Evolutionary conservation across 768 basidiomycete species (phyloP).

Genomic region (Tremella fuciformis): DNA sequence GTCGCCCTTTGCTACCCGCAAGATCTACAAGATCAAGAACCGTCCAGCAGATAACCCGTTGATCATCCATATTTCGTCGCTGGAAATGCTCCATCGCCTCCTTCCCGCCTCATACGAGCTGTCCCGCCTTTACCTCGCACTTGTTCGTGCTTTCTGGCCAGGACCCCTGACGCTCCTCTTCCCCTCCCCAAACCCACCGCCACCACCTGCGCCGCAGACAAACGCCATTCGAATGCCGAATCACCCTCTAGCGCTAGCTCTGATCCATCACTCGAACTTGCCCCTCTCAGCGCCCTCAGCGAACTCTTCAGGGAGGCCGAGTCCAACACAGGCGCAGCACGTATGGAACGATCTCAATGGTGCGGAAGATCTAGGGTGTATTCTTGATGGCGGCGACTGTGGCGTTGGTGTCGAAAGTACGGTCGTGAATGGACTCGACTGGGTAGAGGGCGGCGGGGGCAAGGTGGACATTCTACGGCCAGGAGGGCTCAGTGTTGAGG

Average conservation of each 20-base stretch:
- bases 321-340: slow-evolving; percentile 84
- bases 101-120: slow-evolving; percentile 66
- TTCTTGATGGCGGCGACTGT: slow-evolving; percentile 90
- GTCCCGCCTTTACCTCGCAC: slow-evolving; percentile 64
- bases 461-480: slow-evolving; percentile 78
- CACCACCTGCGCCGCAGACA: slow-evolving; percentile 42
- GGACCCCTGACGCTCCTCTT: slow-evolving; percentile 90
- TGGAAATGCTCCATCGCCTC: slow-evolving; percentile 71
- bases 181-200: slow-evolving; percentile 60
- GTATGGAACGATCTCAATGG: slow-evolving; percentile 69
- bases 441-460: slow-evolving; percentile 52
- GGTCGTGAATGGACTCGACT: slow-evolving; percentile 75
- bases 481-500: slow-evolving; percentile 88
- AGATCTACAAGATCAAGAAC: slow-evolving; percentile 84
- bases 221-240: slow-evolving; percentile 90
- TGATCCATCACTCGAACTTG: slow-evolving; percentile 69
- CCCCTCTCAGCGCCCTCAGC: slow-evolving; percentile 94
- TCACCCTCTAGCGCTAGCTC: slow-evolving; percentile 84
- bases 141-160: slow-evolving; percentile 90
- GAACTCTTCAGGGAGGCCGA: slow-evolving; percentile 89
- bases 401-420: slow-evolving; percentile 92
- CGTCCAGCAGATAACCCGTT: slow-evolving; percentile 93
- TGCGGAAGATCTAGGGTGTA: slow-evolving; percentile 57
- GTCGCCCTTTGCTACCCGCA: slow-evolving; percentile 58
- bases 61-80: slow-evolving; percentile 91